Percentiles rank a stretch among this genome's conserved stretches.
phyloP scores from a whole-genome alignment of 116 monocot genomes.

The Posidonia oceanica region DNA sequence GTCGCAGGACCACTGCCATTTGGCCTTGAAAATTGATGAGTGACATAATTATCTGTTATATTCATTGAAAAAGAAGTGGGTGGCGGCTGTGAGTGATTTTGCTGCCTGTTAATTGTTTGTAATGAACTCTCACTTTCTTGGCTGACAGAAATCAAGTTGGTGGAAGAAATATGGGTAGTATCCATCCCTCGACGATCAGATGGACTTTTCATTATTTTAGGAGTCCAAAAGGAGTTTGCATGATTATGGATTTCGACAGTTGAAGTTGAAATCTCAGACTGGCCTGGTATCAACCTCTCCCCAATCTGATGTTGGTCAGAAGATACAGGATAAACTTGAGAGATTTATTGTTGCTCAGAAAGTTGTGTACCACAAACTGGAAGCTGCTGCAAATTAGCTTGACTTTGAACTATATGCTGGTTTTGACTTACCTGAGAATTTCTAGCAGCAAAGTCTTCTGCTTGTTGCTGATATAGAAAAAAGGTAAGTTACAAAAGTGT shows the following conservation, averaged over 20 bases:
- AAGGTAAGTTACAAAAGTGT: background rate
- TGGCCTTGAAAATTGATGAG: slow-evolving; percentile 45
- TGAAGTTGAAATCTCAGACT: slow-evolving; percentile 18
- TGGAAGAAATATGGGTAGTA: slow-evolving; percentile 24
- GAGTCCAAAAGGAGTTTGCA: slow-evolving; percentile 19
- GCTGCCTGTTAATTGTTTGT: slow-evolving; percentile 39
- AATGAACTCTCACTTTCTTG: slow-evolving; percentile 35
- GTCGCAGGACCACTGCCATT: slow-evolving; percentile 16
- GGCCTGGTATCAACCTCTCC: slow-evolving; percentile 8
- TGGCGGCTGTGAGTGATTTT: slow-evolving; percentile 40
- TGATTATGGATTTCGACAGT: slow-evolving; percentile 29
- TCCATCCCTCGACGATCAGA: slow-evolving; percentile 18
- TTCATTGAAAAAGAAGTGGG: slow-evolving; percentile 46
- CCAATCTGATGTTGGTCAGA: slow-evolving; percentile 19
- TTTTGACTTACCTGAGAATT: slow-evolving; percentile 38
- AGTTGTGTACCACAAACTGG: slow-evolving; percentile 18
- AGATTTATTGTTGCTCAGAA: slow-evolving; percentile 16
- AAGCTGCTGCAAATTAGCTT: slow-evolving; percentile 36
- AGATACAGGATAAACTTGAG: slow-evolving; percentile 15
- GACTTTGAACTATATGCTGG: slow-evolving; percentile 32
- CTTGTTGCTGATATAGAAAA: slow-evolving; percentile 16
- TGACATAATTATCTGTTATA: slow-evolving; percentile 22
- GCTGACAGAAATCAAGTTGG: slow-evolving; percentile 19
- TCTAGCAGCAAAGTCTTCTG: slow-evolving; percentile 42
- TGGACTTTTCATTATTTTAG: slow-evolving; percentile 26